Evolutionary conservation across 257 asterid species (phyloP).

Genomic region (Primulina huaijiensis): DNA sequence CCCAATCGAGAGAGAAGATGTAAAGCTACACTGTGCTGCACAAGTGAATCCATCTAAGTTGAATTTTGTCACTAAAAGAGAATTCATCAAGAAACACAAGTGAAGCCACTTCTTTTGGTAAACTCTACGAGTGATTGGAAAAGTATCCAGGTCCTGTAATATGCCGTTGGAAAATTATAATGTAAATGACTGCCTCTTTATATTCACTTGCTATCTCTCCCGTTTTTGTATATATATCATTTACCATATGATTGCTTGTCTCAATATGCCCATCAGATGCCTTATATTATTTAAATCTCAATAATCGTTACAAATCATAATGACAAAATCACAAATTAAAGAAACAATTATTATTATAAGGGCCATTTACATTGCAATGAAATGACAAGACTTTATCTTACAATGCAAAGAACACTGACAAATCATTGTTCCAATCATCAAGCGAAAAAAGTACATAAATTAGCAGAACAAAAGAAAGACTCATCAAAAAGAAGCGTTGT

Average conservation of each 20-base stretch:
- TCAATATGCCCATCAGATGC: slow-evolving; percentile 10
- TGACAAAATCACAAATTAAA: neutral
- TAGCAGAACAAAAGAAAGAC: too few species aligned
- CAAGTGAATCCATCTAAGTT: too few species aligned
- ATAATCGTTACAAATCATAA: neutral
- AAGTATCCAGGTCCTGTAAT: slow-evolving; percentile 12
- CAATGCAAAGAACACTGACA: slow-evolving; percentile 8
- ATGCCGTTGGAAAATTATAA: slow-evolving; percentile 15
- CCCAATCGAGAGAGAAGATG: neutral
- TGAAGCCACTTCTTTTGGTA: slow-evolving; percentile 17
- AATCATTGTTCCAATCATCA: neutral
- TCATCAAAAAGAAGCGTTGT: too few species aligned
- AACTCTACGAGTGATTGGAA: slow-evolving; percentile 14
- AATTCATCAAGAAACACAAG: neutral
- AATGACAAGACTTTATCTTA: slow-evolving; percentile 9
- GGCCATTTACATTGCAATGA: slow-evolving; percentile 8
- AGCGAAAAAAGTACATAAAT: too few species aligned
- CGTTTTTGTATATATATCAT: neutral
- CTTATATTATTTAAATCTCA: neutral
- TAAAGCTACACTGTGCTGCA: slow-evolving; percentile 1
- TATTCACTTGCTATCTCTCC: neutral
- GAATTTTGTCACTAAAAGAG: too few species aligned
- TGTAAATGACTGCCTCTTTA: slow-evolving; percentile 8
- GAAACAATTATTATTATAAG: neutral
- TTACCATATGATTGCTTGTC: slow-evolving; percentile 7